Conservation (phyloP, 164 flowering plant genomes). For the Dillenia suffruticosa region DNA sequence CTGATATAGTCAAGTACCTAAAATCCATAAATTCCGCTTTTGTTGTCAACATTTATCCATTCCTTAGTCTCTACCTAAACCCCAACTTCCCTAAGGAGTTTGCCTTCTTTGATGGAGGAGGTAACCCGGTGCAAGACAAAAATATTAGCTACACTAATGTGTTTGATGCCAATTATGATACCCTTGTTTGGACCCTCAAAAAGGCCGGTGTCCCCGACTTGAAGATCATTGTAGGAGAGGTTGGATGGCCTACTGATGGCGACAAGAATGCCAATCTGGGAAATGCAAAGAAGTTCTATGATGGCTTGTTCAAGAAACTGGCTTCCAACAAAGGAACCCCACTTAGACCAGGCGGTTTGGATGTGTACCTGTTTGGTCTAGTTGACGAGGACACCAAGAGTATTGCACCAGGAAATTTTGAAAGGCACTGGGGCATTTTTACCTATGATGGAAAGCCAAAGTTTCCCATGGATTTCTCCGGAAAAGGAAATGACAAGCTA, state of each 20-base stretch:
- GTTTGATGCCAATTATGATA: slow-evolving; percentile 91
- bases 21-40: slow-evolving; percentile 55
- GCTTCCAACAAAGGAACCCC: slow-evolving; percentile 76
- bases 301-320: slow-evolving; percentile 67
- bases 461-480: slow-evolving; percentile 59
- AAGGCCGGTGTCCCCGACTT: slow-evolving; percentile 51
- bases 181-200: slow-evolving; percentile 64
- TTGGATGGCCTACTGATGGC: slow-evolving; percentile 97
- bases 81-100: slow-evolving; percentile 65
- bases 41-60: slow-evolving; percentile 87
- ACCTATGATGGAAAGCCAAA: slow-evolving; percentile 82
- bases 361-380: slow-evolving; percentile 69
- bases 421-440: slow-evolving; percentile 95
- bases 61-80: slow-evolving; percentile 71
- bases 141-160: slow-evolving; percentile 61
- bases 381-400: slow-evolving; percentile 84
- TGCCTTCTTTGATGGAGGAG: slow-evolving; percentile 80
- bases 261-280: slow-evolving; percentile 41
- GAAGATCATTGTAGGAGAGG: slow-evolving; percentile 75
- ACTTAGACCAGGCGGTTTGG: slow-evolving; percentile 52
- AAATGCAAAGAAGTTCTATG: slow-evolving; percentile 59
- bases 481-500: slow-evolving; percentile 45
- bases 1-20: slow-evolving; percentile 51
- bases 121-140: slow-evolving; percentile 38
- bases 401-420: slow-evolving; percentile 74